A percentile compares a stretch with the other conserved stretches of the same genome.
These are phyloP conservation scores for Fusarium sambucinum DNA, from an alignment of 2,329 filamentous ascomycete genomes.

Conservation along the genomic window DNA sequence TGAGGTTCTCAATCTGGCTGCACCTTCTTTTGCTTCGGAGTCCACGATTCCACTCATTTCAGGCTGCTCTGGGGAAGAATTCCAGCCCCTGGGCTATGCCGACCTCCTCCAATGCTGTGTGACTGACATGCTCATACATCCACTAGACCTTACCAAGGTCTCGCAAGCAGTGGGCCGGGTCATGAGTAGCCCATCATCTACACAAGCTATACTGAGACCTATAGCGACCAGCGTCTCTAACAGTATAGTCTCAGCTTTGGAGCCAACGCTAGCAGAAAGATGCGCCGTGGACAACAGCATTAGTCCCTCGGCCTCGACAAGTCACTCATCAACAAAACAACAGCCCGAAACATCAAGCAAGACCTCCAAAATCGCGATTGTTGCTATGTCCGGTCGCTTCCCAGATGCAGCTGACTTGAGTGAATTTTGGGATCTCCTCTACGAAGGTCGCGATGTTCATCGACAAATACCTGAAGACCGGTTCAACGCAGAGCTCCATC, in stretches of 20 bases:
- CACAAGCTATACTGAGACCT: not conserved
- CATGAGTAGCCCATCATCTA: not conserved
- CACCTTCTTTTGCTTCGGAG: not conserved
- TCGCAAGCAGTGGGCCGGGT: not conserved
- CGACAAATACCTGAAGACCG: constrained; percentile 72
- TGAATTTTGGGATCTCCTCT: constrained; percentile 73
- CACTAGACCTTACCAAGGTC: not conserved
- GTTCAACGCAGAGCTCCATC: constrained; percentile 71
- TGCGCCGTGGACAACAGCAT: constrained; percentile 16
- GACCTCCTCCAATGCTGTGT: not conserved
- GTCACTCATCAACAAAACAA: not conserved
- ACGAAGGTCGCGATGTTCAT: constrained; percentile 75
- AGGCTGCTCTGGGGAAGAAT: not conserved
- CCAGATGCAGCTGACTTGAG: constrained; percentile 59
- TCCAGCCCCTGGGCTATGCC: not conserved
- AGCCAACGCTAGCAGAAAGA: constrained; percentile 7
- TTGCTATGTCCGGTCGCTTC: constrained; percentile 67
- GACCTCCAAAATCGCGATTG: constrained; percentile 78
- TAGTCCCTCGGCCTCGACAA: not conserved
- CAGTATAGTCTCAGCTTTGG: not conserved
- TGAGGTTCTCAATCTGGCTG: not conserved
- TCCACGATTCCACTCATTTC: not conserved
- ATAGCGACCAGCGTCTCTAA: not conserved
- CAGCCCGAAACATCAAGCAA: not conserved
- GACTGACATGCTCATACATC: constrained; percentile 1